Percentiles rank a stretch among this genome's conserved stretches.
These are phyloP conservation scores for Solanum medicagineum DNA, from an alignment of 257 asterid species.

Conservation along the genomic window DNA sequence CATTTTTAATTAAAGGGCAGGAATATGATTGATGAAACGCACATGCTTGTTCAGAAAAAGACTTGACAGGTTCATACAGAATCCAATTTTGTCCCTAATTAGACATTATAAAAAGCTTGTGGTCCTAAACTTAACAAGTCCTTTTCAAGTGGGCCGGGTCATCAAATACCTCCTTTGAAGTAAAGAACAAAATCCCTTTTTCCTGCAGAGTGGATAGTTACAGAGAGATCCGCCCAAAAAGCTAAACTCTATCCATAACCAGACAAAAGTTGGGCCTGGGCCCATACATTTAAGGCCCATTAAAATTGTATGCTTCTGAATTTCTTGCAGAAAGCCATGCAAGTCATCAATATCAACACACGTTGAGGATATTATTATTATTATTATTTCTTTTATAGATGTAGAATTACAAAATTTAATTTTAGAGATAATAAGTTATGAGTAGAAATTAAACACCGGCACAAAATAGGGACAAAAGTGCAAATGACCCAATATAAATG, in stretches of 20 bases:
- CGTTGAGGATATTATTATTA: neutral
- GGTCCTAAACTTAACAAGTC: slow-evolving; percentile 6
- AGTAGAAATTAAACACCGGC: neutral
- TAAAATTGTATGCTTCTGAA: neutral
- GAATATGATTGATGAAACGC: neutral
- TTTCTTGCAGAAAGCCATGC: neutral
- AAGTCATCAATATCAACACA: neutral
- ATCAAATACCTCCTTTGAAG: neutral
- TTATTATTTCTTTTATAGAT: too few relatives aligned
- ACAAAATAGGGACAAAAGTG: neutral
- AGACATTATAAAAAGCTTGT: neutral
- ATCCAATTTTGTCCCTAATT: slow-evolving; percentile 2
- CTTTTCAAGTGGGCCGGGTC: neutral
- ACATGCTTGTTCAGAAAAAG: neutral
- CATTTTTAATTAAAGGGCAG: neutral
- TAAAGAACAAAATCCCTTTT: slow-evolving; percentile 4
- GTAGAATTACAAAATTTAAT: neutral
- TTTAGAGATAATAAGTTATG: neutral
- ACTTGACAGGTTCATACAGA: neutral
- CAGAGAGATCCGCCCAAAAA: neutral
- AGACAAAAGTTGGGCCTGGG: neutral
- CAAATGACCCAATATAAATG: neutral
- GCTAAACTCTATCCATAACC: neutral
- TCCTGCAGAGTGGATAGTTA: neutral
- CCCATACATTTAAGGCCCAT: neutral